Conservation (phyloP, 441 rosid genomes). For the Corymbia citriodora region DNA sequence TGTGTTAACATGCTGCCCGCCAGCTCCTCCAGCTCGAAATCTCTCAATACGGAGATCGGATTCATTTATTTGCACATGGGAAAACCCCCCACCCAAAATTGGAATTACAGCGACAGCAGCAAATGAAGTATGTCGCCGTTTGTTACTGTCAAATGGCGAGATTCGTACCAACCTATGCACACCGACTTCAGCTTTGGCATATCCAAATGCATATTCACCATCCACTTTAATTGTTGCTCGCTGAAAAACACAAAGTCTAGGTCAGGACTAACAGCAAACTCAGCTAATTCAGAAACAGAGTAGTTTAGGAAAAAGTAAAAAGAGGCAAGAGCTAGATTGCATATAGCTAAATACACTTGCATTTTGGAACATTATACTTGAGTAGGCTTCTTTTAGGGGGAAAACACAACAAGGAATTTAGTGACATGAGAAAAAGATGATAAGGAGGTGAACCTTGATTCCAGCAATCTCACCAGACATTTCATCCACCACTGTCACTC, state of each 20-base stretch:
- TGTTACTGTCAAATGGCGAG: conserved; percentile 89
- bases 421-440: background rate
- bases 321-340: background rate
- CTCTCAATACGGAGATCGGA: conserved; percentile 94
- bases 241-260: conserved; percentile 29
- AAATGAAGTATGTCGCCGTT: conserved; percentile 92
- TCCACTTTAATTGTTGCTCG: conserved; percentile 93
- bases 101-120: conserved; percentile 99
- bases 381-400: background rate
- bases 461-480: conserved; percentile 93
- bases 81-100: conserved; percentile 66
- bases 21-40: conserved; percentile 87
- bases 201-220: conserved; percentile 91
- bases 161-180: conserved; percentile 94
- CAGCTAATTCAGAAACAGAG: background rate
- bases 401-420: background rate
- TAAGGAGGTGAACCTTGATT: conserved; percentile 69
- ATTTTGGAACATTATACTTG: background rate
- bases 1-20: conserved; percentile 90
- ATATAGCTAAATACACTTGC: background rate
- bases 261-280: background rate
- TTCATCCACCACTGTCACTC: conserved; percentile 74
- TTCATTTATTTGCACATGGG: conserved; percentile 80
- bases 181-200: conserved; percentile 97
- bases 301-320: background rate